A percentile compares a stretch with the other conserved stretches of the same genome.
Conservation (phyloP, 2,329 filamentous ascomycete species). For the Seiridium unicorne region DNA sequence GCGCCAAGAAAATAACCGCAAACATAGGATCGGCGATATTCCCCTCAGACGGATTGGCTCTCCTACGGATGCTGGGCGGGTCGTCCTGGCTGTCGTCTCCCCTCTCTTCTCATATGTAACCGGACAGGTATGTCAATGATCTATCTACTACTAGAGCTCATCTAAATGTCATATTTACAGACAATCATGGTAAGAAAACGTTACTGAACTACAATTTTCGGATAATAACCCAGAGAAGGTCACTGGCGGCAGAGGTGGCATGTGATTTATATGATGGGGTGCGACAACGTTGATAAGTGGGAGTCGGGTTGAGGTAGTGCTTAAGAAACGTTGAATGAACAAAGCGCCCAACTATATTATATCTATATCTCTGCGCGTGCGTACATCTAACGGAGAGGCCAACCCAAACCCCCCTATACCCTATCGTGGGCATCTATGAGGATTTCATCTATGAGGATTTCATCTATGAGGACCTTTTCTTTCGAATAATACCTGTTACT, state of each 20-base stretch:
- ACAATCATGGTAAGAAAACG: neutral
- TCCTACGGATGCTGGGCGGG: neutral
- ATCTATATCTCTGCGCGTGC: too few relatives aligned
- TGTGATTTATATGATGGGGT: neutral
- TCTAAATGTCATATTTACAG: neutral
- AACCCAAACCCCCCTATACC: too few relatives aligned
- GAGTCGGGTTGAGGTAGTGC: too few relatives aligned
- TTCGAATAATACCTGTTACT: too few relatives aligned
- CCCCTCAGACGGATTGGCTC: neutral
- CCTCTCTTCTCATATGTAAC: neutral
- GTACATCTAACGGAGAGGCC: too few relatives aligned
- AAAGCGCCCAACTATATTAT: too few relatives aligned
- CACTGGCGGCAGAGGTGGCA: neutral
- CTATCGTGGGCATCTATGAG: too few relatives aligned
- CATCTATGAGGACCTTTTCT: too few relatives aligned
- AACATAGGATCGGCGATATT: neutral
- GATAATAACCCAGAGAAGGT: neutral
- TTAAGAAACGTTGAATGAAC: too few relatives aligned
- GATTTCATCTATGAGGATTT: too few relatives aligned
- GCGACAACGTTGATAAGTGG: too few relatives aligned
- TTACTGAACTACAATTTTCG: neutral
- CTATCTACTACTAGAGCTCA: neutral
- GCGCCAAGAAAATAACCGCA: too few relatives aligned
- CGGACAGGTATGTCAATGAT: neutral
- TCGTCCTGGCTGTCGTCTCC: neutral